These are phyloP conservation scores for Populus ilicifolia DNA, from an alignment of 345 rosid genomes.

Conservation along the genomic window DNA sequence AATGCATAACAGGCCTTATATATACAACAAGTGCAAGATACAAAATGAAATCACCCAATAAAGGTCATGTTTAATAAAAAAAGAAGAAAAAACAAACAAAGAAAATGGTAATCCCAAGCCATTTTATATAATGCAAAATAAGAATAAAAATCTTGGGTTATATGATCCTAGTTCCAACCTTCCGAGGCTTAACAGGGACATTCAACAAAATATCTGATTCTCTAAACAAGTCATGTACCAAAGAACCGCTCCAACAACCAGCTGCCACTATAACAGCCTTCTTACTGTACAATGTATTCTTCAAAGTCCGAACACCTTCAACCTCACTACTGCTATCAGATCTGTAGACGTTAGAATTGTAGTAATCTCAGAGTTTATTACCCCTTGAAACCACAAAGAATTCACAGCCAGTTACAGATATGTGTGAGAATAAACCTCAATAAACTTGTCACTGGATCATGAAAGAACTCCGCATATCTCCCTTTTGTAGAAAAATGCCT, in stretches of 20 bases:
- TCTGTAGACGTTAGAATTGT: conserved; percentile 29
- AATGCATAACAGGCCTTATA: conserved; percentile 7
- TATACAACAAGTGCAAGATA: not conserved
- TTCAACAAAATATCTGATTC: conserved; percentile 40
- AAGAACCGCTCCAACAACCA: conserved; percentile 87
- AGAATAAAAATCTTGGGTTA: not conserved
- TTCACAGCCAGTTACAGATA: not conserved
- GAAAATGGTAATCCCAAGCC: not conserved
- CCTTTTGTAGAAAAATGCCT: conserved; percentile 52
- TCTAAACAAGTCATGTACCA: conserved; percentile 52
- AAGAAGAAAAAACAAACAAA: not conserved
- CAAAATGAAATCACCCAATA: not conserved
- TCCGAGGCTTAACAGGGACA: conserved; percentile 80
- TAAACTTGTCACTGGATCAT: conserved; percentile 65
- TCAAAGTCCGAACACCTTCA: conserved; percentile 62
- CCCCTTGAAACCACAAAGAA: not conserved
- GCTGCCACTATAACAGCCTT: conserved; percentile 76
- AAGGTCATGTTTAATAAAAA: not conserved
- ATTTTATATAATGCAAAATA: no score
- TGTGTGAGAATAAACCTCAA: conserved; percentile 39
- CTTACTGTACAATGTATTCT: conserved; percentile 50
- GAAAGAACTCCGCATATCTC: conserved; percentile 78
- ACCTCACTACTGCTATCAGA: conserved; percentile 45
- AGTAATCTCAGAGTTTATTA: not conserved
- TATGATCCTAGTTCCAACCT: conserved; percentile 39